Evolutionary conservation across 2,329 filamentous ascomycete species (phyloP).

Genomic region (Emydomyces testavorans): DNA sequence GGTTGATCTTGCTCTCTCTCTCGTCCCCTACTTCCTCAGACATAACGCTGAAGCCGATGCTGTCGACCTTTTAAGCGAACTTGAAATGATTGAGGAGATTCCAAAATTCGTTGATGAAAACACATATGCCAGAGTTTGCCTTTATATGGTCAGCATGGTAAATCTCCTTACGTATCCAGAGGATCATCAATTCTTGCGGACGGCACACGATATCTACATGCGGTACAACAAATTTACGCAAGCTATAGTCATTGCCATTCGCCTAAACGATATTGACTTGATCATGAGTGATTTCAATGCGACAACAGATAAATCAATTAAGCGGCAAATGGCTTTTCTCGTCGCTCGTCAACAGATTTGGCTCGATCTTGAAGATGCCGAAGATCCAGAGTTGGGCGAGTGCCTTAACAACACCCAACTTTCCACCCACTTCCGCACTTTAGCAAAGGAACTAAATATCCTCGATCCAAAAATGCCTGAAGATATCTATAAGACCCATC

Average conservation of each 20-base stretch:
- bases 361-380: slow-evolving; percentile 53
- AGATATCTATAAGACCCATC: slow-evolving; percentile 98
- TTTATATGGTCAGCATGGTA: slow-evolving; percentile 99
- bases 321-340: slow-evolving; percentile 89
- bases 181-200: slow-evolving; percentile 87
- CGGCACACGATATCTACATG: slow-evolving; percentile 87
- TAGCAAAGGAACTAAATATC: slow-evolving; percentile 94
- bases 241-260: slow-evolving; percentile 86
- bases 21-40: slow-evolving; percentile 90
- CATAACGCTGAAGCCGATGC: slow-evolving; percentile 98
- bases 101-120: slow-evolving; percentile 83
- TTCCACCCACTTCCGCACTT: slow-evolving; percentile 81
- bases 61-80: slow-evolving; percentile 89
- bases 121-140: slow-evolving; percentile 81
- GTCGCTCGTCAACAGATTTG: slow-evolving; percentile 84
- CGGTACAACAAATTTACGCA: slow-evolving; percentile 86
- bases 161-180: slow-evolving; percentile 94
- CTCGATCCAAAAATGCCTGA: slow-evolving; percentile 93
- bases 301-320: slow-evolving; percentile 67
- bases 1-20: slow-evolving; percentile 66
- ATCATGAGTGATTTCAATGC: slow-evolving; percentile 73
- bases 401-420: slow-evolving; percentile 80
- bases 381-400: slow-evolving; percentile 64
- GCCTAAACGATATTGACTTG: slow-evolving; percentile 73
- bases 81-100: slow-evolving; percentile 92